Percentiles rank a stretch among this genome's conserved stretches.
These are phyloP conservation scores for Zygnema circumcarinatum DNA, from an alignment of 139 green algal species.

Conservation along the genomic window DNA sequence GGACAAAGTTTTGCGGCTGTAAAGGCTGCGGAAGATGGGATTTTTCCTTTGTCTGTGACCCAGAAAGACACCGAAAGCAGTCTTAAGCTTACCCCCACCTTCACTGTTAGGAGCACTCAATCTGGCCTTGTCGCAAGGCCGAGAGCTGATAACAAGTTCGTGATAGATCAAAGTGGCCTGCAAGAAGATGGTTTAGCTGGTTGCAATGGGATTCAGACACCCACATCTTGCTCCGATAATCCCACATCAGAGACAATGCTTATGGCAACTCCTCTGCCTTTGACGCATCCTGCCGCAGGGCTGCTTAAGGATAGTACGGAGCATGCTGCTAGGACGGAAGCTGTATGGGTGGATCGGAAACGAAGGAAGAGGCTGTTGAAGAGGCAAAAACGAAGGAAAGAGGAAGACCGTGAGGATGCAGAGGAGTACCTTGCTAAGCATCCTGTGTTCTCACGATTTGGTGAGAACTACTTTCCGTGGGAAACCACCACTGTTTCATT, in stretches of 20 bases:
- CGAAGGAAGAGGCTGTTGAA: not conserved
- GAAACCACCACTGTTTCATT: no score
- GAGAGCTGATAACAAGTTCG: not conserved
- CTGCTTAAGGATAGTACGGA: not conserved
- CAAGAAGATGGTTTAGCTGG: not conserved
- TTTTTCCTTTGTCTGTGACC: not conserved
- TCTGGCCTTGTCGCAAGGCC: no score
- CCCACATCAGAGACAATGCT: not conserved
- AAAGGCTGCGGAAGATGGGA: not conserved
- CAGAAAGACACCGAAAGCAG: no score
- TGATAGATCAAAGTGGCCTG: not conserved
- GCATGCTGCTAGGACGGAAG: constrained; percentile 4
- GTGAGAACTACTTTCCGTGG: constrained; percentile 11
- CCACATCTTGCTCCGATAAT: not conserved
- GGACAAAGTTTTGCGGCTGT: not conserved
- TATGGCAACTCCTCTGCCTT: not conserved
- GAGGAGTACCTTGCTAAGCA: constrained; percentile 25
- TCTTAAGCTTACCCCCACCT: no score
- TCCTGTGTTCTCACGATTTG: constrained; percentile 29
- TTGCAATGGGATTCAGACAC: not conserved
- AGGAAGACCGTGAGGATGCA: constrained; percentile 13
- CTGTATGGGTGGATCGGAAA: not conserved
- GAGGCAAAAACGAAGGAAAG: not conserved
- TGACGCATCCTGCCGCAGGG: not conserved
- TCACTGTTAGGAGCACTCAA: no score